Base-by-base conservation (phyloP, 352 stramenopile species). In the Lagenidium sp. region DNA sequence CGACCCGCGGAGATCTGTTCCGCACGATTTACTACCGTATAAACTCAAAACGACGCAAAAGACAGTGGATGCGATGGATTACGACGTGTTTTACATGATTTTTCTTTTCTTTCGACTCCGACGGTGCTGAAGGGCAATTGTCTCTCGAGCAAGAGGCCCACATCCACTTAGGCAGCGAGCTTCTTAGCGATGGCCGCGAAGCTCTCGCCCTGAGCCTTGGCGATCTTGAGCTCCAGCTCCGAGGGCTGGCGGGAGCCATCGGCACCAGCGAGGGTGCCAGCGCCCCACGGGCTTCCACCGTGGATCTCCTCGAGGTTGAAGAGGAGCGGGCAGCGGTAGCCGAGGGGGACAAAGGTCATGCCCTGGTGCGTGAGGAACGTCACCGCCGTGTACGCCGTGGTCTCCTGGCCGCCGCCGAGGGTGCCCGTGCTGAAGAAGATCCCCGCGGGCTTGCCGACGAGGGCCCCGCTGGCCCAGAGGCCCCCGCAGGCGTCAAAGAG, bases 271-370 rank as follows among this genome's bases (percentile, higher is more conserved):
- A 94, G 56, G 4, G 77, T 92, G 49, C 89, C 88, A 1, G 83
- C 68, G 28, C 85, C 86, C 70, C 88, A 96, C 6, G 81, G 63
- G 23, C 48, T 73, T 39, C 69, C 80, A 35, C 81, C 82, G 55
- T 93, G 81, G 29, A 89, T 54, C 57, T 85, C 81, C 12, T 87
- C 67, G 41, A 88, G 65, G 63, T 82, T 87, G 55, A 80, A 86
- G 39, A 88, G 53, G 16, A 73, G 44, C 12, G 60, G 62, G 11
- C 50, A 68, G 45, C 71, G 71, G 57, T 80, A 83, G 50, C 85
- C 88, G n/a, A 95, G 54, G 25, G 88, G 86, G 43, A 97, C 81
- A 50, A 83, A 97, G 15, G 86, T 76, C 75, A 97, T 82, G 32
- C 89, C 89, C 23, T 96, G 84, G 67, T 96, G 82, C 0, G 79